These are phyloP conservation scores for Pleomassaria siparia DNA, from an alignment of 2,329 filamentous ascomycete species.

Conservation along the genomic window DNA sequence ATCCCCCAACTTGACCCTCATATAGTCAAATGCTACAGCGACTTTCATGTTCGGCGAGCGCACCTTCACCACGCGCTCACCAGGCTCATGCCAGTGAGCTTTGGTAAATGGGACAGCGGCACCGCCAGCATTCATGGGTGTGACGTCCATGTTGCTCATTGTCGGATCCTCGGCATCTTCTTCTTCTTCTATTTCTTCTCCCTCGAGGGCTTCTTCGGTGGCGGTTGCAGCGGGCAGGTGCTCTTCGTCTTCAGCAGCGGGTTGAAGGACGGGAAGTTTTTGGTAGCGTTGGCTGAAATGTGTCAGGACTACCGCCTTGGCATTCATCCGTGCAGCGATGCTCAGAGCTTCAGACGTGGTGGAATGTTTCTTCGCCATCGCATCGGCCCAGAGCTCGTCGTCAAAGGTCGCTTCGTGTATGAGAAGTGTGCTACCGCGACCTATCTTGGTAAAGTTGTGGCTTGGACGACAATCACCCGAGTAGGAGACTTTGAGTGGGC, in stretches of 20 bases:
- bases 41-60: slow-evolving; percentile 61
- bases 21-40: slow-evolving; percentile 76
- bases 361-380: slow-evolving; percentile 83
- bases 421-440: slow-evolving; percentile 74
- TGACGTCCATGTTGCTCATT: slow-evolving; percentile 24
- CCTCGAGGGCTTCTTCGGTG: slow-evolving; percentile 29
- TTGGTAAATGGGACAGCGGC: slow-evolving; percentile 1
- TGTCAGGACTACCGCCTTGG: slow-evolving; percentile 78
- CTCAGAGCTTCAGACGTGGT: slow-evolving; percentile 84
- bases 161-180: slow-evolving; percentile 21
- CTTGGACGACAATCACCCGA: slow-evolving; percentile 87
- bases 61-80: slow-evolving; percentile 38
- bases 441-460: slow-evolving; percentile 67
- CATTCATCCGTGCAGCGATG: slow-evolving; percentile 76
- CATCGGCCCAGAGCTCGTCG: slow-evolving; percentile 77
- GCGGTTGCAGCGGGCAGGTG: slow-evolving; percentile 12
- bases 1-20: slow-evolving; percentile 71
- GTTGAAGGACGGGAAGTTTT: slow-evolving; percentile 63
- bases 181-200: slow-evolving; percentile 25
- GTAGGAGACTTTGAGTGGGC: slow-evolving; percentile 79
- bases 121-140: slow-evolving; percentile 7
- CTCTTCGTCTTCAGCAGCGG: slow-evolving; percentile 28
- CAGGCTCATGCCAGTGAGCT: not conserved
- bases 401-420: slow-evolving; percentile 97
- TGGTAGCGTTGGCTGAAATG: slow-evolving; percentile 96